These are phyloP conservation scores for Trametes villosa DNA, from an alignment of 768 basidiomycete genomes.

Conservation along the genomic window DNA sequence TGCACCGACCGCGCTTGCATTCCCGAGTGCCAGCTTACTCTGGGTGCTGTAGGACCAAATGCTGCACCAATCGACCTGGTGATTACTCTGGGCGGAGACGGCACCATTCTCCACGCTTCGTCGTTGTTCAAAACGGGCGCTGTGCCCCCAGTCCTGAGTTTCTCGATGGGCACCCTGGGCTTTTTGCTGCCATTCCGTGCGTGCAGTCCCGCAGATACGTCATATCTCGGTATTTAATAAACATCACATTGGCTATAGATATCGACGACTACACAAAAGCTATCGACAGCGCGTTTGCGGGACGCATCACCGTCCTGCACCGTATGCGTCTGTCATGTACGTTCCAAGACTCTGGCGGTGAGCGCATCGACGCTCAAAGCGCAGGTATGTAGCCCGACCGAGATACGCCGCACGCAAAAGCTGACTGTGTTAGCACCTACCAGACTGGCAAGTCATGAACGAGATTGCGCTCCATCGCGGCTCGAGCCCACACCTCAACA, in stretches of 20 bases:
- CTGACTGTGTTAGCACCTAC: neutral
- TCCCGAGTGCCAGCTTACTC: neutral
- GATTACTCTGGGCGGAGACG: slow-evolving; percentile 92
- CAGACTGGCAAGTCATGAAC: slow-evolving; percentile 98
- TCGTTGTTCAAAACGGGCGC: slow-evolving; percentile 89
- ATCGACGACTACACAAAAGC: slow-evolving; percentile 87
- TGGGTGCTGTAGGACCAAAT: slow-evolving; percentile 41
- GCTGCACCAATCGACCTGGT: slow-evolving; percentile 80
- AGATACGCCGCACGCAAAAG: neutral
- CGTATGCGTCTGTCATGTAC: slow-evolving; percentile 89
- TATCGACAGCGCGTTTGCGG: slow-evolving; percentile 76
- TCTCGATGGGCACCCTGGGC: slow-evolving; percentile 92
- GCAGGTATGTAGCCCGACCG: slow-evolving; percentile 50
- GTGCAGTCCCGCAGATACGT: slow-evolving; percentile 36
- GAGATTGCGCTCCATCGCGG: slow-evolving; percentile 94
- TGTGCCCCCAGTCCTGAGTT: slow-evolving; percentile 89
- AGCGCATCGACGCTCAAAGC: slow-evolving; percentile 57
- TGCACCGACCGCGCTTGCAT: slow-evolving; percentile 14
- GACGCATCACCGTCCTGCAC: slow-evolving; percentile 81
- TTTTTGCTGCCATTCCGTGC: slow-evolving; percentile 93
- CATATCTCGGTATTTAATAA: neutral
- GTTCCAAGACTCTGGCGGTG: slow-evolving; percentile 65
- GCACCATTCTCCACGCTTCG: slow-evolving; percentile 92
- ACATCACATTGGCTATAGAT: slow-evolving; percentile 54
- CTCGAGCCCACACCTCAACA: slow-evolving; percentile 87